Percentiles rank a stretch among this genome's conserved stretches.
Evolutionary conservation across 352 stramenopile species (phyloP).

Genomic region (Phytopythium montanum): DNA sequence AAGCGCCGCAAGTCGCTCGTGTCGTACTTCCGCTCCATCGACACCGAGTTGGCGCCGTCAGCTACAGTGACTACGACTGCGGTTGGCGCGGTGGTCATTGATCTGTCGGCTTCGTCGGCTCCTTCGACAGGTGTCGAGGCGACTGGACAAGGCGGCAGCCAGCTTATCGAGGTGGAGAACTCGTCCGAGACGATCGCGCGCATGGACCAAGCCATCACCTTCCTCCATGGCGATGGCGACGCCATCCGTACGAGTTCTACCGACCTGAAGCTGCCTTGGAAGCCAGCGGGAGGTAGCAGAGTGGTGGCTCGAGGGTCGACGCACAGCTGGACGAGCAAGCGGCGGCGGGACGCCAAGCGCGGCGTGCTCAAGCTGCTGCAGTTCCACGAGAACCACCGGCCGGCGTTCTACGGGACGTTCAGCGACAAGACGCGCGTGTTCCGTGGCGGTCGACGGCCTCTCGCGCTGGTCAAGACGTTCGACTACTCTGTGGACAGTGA

Average conservation of each 20-base stretch:
- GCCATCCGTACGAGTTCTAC: not conserved
- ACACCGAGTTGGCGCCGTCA: constrained; percentile 11
- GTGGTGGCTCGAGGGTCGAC: not conserved
- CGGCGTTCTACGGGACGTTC: constrained; percentile 80
- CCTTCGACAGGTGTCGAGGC: not conserved
- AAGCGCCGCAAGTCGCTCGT: constrained; percentile 67
- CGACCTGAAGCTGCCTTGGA: not conserved
- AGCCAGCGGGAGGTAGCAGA: not conserved
- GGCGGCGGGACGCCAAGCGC: constrained; percentile 47
- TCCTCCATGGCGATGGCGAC: constrained; percentile 10
- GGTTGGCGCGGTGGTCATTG: not conserved
- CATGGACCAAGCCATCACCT: constrained; percentile 46
- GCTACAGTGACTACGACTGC: not conserved
- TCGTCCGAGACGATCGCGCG: constrained; percentile 32
- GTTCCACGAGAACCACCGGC: constrained; percentile 82
- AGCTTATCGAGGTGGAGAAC: constrained; percentile 8
- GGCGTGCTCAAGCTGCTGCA: constrained; percentile 85
- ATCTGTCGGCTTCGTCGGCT: not conserved
- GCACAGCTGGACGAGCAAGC: constrained; percentile 44
- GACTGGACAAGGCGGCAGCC: not conserved
- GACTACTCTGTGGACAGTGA: constrained; percentile 85
- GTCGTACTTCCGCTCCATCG: constrained; percentile 59
- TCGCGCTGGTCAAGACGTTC: constrained; percentile 56
- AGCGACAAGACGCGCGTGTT: constrained; percentile 49
- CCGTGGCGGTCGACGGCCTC: constrained; percentile 55